phyloP scores from a whole-genome alignment of 2,329 filamentous ascomycete species.

The Aspergillus sergii region DNA sequence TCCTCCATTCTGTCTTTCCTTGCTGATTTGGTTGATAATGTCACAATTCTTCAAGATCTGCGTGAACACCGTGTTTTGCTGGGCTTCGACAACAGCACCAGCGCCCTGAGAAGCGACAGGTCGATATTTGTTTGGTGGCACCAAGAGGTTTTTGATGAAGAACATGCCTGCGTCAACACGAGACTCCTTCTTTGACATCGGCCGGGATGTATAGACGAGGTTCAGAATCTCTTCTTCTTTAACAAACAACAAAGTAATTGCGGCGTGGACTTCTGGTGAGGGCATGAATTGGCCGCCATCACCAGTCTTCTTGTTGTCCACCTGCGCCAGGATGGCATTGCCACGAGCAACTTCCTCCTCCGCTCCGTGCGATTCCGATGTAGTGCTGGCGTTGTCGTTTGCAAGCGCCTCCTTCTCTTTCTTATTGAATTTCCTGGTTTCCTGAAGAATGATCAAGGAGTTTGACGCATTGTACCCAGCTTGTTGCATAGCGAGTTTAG shows the following conservation, averaged over 20 bases:
- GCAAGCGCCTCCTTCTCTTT: conserved; percentile 34
- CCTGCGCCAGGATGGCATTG: conserved; percentile 46
- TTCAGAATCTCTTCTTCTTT: conserved; percentile 82
- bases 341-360: conserved; percentile 61
- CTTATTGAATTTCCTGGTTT: conserved; percentile 43
- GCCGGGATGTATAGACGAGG: conserved; percentile 81
- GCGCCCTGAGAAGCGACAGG: conserved; percentile 82
- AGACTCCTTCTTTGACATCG: conserved; percentile 59
- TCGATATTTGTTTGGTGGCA: conserved; percentile 89
- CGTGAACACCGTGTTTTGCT: conserved; percentile 87
- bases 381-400: conserved; percentile 57
- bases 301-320: conserved; percentile 36
- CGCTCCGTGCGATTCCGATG: conserved; percentile 58
- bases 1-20: conserved; percentile 62
- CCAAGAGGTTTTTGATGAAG: conserved; percentile 82
- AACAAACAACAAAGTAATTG: conserved; percentile 77
- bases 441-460: conserved; percentile 64
- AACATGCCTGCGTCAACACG: conserved; percentile 84
- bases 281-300: conserved; percentile 70
- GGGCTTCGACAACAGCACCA: conserved; percentile 80
- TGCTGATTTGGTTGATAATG: conserved; percentile 72
- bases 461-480: conserved; percentile 68
- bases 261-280: conserved; percentile 78
- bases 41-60: conserved; percentile 76
- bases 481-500: conserved; percentile 75